Evolutionary conservation across 2,329 filamentous ascomycete species (phyloP), one percentile per base, ranked within the genome.

Genomic region (Penicillium sp.): DNA sequence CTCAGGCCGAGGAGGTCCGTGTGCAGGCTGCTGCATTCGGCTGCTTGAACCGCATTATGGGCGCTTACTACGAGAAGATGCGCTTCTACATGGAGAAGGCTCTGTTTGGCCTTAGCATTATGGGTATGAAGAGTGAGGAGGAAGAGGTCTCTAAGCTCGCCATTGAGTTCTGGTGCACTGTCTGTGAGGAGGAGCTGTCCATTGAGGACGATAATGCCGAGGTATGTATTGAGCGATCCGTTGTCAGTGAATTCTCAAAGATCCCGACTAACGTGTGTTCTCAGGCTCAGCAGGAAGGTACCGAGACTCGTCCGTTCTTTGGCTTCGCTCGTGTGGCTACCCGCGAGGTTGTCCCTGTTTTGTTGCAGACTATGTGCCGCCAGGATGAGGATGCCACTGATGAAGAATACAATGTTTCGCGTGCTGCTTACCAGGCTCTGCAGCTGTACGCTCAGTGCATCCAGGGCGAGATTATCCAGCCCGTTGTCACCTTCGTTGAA

Each of bases 31-130:
- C 92, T 60, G 91, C 95, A 44, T 99, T 97, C 74, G 95, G 95
- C 68, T 98, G 95, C 76, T 81, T 99, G 66, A 99, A 99, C 84
- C 88, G 95, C 71, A 98, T 99, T 77, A 99, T 99, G 95, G 90
- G 85, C 59, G 85, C 97, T 62, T 99, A 99, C 83, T 99, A 99
- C 76, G 95, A 99, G 71, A 96, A 97, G 81, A 99, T 99, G 95
- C 89, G 93, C 70, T 99, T 97, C 79, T 99, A 99, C 82, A 99
- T 99, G 95, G 95, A 99, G 83, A 98, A 98, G 86, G 95, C 95
- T 35, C 84, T 99, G 44, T 99, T 99, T 69, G 95, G 95, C 57
- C 84, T 99, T 42, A 99, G 95, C 39, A 96, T 99, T 62, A 88
- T 96, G 74, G 95, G 95, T 66, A 99, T 99, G 95, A 97, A 96